Base-by-base conservation (phyloP, 345 rosid genomes). In the Firmiana major region DNA sequence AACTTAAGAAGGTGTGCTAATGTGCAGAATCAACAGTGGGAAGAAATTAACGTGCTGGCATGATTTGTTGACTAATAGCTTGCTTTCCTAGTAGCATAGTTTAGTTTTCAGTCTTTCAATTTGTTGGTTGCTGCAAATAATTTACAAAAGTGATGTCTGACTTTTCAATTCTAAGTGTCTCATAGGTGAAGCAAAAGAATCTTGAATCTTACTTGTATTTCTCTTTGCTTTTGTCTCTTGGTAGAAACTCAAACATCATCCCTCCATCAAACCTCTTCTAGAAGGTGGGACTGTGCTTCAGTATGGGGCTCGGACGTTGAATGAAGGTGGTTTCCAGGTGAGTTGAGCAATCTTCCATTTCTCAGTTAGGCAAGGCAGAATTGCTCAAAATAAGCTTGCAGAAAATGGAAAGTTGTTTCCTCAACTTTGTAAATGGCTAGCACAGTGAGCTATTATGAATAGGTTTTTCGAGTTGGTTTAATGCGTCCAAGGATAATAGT, bases 251-350 rank as follows among this genome's bases (percentile, higher is more conserved):
- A 95, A 95, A 82, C 98, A 89, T 82, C 99, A 95, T 86, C 96
- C 99, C 77, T 88, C 91, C 76, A 93, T 95, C 81, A 90, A 86
- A 85, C 68, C 88, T 11, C 79, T 90, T 81, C 83, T 95, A 80
- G 96, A 95, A 85, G 99, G 98, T 76, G 99, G 98, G 54, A 89
- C 84, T 60, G 96, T 92, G 66, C 85, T 95, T 79, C 98, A 95
- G 67, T 93, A 93, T 67, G 99, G 99, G 71, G 99, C 99, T 81
- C 96, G 99, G 70, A 90, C 98, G 60, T 83, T 95, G 81, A 95
- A 95, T 62, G 99, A 95, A 89, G 98, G 99, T 78, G 99, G 99
- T 78, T 85, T 95, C 80, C 99, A 95, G 96, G 99, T 93, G 88
- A 81, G 91, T 80, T 67, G 63, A 22, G 63, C 21, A 31, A 71